Conservation (phyloP, 768 basidiomycete species). For the Amanita pallidorosea region DNA sequence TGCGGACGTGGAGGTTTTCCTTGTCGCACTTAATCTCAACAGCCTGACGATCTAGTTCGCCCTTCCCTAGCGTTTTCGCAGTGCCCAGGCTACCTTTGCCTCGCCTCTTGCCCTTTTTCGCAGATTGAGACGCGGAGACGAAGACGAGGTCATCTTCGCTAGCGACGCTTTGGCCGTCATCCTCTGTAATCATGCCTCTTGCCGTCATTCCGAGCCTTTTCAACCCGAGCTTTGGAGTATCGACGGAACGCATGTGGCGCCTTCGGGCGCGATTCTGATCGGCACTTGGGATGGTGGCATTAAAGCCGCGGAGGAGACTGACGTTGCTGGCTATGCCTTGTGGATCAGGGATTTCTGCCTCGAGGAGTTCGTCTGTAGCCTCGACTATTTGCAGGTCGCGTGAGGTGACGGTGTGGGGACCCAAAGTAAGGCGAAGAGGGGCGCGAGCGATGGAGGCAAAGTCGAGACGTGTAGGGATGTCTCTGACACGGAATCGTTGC, state of each 20-base stretch:
- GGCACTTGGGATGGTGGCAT: slow-evolving; percentile 89
- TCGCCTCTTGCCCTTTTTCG: slow-evolving; percentile 36
- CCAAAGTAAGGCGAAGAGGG: slow-evolving; percentile 57
- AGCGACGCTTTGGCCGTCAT: slow-evolving; percentile 22
- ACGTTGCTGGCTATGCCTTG: slow-evolving; percentile 62
- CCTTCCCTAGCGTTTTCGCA: slow-evolving; percentile 64
- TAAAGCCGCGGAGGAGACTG: slow-evolving; percentile 83
- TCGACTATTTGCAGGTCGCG: slow-evolving; percentile 79
- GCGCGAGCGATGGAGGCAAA: slow-evolving; percentile 77
- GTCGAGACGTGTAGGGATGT: slow-evolving; percentile 36
- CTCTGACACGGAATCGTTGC: slow-evolving; percentile 18
- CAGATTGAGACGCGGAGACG: slow-evolving; percentile 31
- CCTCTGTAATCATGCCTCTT: slow-evolving; percentile 58
- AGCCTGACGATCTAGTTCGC: slow-evolving; percentile 76
- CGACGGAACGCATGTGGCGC: slow-evolving; percentile 71
- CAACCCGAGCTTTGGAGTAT: slow-evolving; percentile 64
- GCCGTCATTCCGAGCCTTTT: slow-evolving; percentile 73
- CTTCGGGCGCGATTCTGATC: slow-evolving; percentile 68
- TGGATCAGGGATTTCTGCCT: slow-evolving; percentile 62
- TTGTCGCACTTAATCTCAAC: slow-evolving; percentile 86
- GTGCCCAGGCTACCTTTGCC: slow-evolving; percentile 60
- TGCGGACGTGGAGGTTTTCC: slow-evolving; percentile 82
- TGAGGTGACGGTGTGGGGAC: slow-evolving; percentile 62
- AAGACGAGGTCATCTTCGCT: slow-evolving; percentile 73
- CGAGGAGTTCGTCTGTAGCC: slow-evolving; percentile 67